Evolutionary conservation across 2,329 filamentous ascomycete species (phyloP).

Genomic region (Neofusicoccum sp.): DNA sequence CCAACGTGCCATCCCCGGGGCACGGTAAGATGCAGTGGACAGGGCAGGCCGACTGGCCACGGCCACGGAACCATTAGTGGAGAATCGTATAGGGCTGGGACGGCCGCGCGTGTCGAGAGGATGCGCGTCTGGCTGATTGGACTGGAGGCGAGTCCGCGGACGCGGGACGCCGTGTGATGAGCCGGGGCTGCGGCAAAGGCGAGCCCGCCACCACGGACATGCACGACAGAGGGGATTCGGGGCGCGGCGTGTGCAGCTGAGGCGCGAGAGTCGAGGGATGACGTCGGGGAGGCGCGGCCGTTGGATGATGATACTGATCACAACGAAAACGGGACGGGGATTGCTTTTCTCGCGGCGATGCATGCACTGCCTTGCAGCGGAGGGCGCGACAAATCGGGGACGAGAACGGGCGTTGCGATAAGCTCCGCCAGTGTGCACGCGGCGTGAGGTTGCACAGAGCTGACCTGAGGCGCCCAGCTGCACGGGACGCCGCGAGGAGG

Average conservation of each 20-base stretch:
- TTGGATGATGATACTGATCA: background rate
- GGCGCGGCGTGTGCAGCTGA: background rate
- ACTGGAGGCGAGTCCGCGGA: background rate
- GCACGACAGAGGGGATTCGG: background rate
- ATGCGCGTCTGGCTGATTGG: background rate
- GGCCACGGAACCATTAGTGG: background rate
- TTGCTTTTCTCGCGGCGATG: slow-evolving; percentile 5
- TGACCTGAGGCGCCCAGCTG: slow-evolving; percentile 13
- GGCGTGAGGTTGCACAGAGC: background rate
- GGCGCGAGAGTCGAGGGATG: background rate
- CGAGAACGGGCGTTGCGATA: slow-evolving; percentile 9
- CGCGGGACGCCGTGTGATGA: background rate
- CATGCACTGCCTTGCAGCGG: slow-evolving; percentile 1
- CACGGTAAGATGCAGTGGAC: slow-evolving; percentile 1
- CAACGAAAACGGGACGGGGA: slow-evolving; percentile 6
- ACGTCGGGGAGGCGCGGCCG: background rate
- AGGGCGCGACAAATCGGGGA: background rate
- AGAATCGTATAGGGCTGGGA: background rate
- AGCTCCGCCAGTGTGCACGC: slow-evolving; percentile 4
- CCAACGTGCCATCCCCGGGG: background rate
- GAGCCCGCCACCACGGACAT: slow-evolving; percentile 3
- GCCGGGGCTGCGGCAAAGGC: slow-evolving; percentile 2
- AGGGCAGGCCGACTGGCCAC: background rate
- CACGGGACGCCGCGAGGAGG: slow-evolving; percentile 10
- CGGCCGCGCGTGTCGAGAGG: background rate